Evolutionary conservation across 176 grass and related monocot species (phyloP), one percentile per base, ranked within the genome.

Genomic region (Eleusine coracana): DNA sequence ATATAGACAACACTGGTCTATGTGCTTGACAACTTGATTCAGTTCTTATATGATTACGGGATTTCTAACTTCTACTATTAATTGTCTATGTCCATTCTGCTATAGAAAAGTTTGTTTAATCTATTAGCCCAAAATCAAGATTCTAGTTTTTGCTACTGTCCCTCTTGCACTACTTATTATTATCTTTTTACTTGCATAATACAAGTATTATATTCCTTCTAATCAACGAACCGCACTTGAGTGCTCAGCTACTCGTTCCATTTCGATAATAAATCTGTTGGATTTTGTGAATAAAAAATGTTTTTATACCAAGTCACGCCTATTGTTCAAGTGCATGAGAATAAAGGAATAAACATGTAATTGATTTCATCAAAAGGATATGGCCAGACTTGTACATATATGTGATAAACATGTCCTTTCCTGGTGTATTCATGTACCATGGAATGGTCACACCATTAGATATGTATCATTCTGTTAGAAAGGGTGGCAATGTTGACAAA

Each of bases 11-110:
- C 55, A 42, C 17, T 63, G 21, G 39, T 78, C 61, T n/a, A 69
- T 76, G 50, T 54, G 73, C 48, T 71, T 65, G 13, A 17, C 6
- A 64, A 71, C 71, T 74, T 82, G 41, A 70, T 87, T 61, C 54
- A 72, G 45, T 48, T 87, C 14, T 75, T 69, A 2, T 12, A 41
- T 28, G 45, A 44, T 74, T 67, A 56, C 49, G 25, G 25, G 51
- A 36, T 6, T 52, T 31, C 45, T 7, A 61, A 66, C 60, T 54
- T 80, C 7, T 58, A 68, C 4, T 38, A 10, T 15, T 76, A 39
- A 34, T 28, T 44, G 61, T 42, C 10, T 66, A 39, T 75, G 46
- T 15, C 9, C 52, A 10, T 83, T 54, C 39, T 65, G 15, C 28
- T 37, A 75, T 55, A 67, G 45, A 29, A 51, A 29, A n/a, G 16